Evolutionary conservation across 2,329 filamentous ascomycete species (phyloP).

Genomic region (Pseudocercospora cruenta): DNA sequence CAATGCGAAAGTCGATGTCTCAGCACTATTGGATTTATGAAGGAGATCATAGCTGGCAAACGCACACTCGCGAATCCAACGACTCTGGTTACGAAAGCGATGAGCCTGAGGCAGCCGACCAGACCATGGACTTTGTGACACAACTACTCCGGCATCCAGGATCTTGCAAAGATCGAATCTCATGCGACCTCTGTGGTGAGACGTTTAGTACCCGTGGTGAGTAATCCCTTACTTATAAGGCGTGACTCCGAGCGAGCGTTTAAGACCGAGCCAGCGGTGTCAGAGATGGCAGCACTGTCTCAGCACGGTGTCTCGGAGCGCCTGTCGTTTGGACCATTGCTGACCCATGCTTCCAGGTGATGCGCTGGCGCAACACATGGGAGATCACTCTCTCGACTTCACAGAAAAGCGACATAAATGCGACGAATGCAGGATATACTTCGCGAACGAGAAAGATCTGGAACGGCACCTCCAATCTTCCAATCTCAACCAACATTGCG

Average conservation of each 20-base stretch:
- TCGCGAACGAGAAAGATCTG: conserved; percentile 30
- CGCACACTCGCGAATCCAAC: conserved; percentile 1
- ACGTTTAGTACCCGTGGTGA: conserved; percentile 15
- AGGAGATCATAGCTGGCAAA: conserved; percentile 26
- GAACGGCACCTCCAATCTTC: conserved; percentile 29
- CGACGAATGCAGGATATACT: conserved; percentile 31
- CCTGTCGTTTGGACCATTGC: too few relatives aligned
- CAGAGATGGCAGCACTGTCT: too few relatives aligned
- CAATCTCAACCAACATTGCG: conserved; percentile 28
- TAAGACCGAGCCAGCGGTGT: too few relatives aligned
- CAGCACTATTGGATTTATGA: conserved; percentile 31
- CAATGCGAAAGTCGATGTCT: conserved; percentile 17
- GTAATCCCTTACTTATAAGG: too few relatives aligned
- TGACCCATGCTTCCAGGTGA: conserved; percentile 32
- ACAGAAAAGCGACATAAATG: conserved; percentile 30
- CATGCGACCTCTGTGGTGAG: conserved; percentile 30
- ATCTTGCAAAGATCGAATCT: conserved; percentile 8
- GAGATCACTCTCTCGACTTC: conserved; percentile 30
- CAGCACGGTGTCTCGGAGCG: too few relatives aligned
- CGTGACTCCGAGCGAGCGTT: too few relatives aligned
- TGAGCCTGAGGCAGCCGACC: conserved; percentile 16
- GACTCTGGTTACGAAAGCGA: conserved; percentile 13
- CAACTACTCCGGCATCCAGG: conserved; percentile 22
- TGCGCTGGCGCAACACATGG: conserved; percentile 27
- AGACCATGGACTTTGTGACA: conserved; percentile 26